Evolutionary conservation across 768 basidiomycete genomes (phyloP), one percentile per base, ranked within the genome.

Genomic region (Baorangia bicolor): DNA sequence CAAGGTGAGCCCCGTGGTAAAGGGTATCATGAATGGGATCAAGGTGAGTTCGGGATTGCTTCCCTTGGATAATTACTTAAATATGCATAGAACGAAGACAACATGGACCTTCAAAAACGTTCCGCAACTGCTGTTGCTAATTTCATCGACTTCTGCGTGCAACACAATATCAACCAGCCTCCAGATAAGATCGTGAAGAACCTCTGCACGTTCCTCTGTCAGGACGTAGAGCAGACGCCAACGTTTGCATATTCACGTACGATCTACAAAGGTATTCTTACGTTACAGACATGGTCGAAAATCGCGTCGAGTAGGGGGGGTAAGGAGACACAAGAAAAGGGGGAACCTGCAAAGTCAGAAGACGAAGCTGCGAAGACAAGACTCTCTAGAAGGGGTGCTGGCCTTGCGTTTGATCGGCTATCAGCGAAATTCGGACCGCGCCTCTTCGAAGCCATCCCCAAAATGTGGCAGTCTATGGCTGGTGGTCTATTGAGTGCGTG

Each of bases 151-250:
- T 92, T 92, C 67, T 97, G 93, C 70, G 80, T 85, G 4, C 76
- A 77, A 64, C 85, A 82, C 68, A 81, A 84, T 42, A 84, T 93
- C 46, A 70, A 80, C 31, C 92, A 94, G 65, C 94, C 96, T 4
- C 89, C 90, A 1, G 92, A 94, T 64, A 99, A 99, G 78, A 92
- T 99, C 53, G 86, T 98, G 59, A 94, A 93, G 75, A 99, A 99
- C 68, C 83, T 98, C 9, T 96, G 93, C 75, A 94, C 92, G 0
- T 98, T 98, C 74, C 77, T 98, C 6, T 98, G 96, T 67, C 92
- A 94, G 64, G 97, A 99, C 69, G 79, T 83, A 9, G 86, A 88
- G 39, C 83, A 89, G 51, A 97, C 94, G 0, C 97, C 97, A 4
- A 87, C 96, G 2, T 98, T 98, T 68, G 80, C 87, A 1, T 82